Evolutionary conservation across 768 basidiomycete genomes (phyloP).

Genomic region (Wakefieldia striispora): DNA sequence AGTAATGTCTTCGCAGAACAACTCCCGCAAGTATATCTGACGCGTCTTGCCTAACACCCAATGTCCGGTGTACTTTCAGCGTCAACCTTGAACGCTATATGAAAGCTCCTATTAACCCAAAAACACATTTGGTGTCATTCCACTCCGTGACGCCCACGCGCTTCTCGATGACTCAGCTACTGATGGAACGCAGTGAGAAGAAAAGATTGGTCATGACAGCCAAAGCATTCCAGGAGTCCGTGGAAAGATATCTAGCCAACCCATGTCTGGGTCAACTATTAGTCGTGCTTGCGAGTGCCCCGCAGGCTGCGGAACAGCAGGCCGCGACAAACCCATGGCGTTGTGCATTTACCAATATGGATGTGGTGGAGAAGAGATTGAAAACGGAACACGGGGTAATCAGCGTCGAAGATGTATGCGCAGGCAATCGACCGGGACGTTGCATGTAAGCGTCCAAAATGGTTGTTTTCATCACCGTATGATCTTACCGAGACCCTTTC

Average conservation of each 20-base stretch:
- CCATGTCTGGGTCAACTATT: conserved; percentile 15
- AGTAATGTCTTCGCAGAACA: neutral
- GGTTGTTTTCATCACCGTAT: neutral
- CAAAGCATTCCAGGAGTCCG: conserved; percentile 9
- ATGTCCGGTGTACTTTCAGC: neutral
- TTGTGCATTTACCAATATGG: conserved; percentile 14
- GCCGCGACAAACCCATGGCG: neutral
- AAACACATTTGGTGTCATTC: conserved; percentile 18
- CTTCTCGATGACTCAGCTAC: conserved; percentile 13
- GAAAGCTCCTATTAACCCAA: conserved; percentile 16
- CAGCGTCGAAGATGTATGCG: neutral
- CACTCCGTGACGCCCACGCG: conserved; percentile 13
- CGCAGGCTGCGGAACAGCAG: neutral
- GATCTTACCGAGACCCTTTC: too few species aligned
- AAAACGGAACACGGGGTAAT: conserved; percentile 5
- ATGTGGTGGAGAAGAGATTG: conserved; percentile 10
- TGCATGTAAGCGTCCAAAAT: conserved; percentile 3
- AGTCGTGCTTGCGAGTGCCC: neutral
- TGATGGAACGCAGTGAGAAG: conserved; percentile 8
- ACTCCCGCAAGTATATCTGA: neutral
- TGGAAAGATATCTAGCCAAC: conserved; percentile 9
- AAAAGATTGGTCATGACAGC: conserved; percentile 13
- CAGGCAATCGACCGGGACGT: conserved; percentile 13
- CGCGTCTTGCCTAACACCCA: neutral
- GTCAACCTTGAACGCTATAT: conserved; percentile 18